phyloP scores from a whole-genome alignment of 768 basidiomycete species.

The Amanita exitialis region DNA sequence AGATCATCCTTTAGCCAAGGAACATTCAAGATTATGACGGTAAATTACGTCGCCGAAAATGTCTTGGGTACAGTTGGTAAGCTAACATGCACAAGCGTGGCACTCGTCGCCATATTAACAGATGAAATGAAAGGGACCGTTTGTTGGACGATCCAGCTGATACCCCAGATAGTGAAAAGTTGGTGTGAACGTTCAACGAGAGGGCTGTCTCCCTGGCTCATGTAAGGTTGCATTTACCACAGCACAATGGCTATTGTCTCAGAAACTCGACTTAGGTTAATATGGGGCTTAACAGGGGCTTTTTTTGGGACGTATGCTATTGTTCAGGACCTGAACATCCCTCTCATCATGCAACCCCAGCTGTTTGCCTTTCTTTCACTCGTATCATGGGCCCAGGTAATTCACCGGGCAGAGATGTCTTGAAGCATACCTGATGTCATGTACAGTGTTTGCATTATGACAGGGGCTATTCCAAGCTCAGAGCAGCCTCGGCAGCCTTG shows the following conservation, averaged over 20 bases:
- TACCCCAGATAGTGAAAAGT: constrained; percentile 71
- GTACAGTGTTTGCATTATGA: constrained; percentile 73
- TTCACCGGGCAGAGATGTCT: not conserved
- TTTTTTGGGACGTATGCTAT: constrained; percentile 65
- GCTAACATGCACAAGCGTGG: constrained; percentile 7
- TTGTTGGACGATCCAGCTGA: constrained; percentile 55
- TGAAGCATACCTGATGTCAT: not conserved
- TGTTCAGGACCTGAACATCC: constrained; percentile 57
- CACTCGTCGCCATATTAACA: not conserved
- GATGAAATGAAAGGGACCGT: constrained; percentile 35
- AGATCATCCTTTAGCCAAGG: no score
- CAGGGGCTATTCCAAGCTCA: constrained; percentile 23
- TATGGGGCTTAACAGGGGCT: constrained; percentile 51
- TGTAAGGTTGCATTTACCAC: constrained; percentile 28
- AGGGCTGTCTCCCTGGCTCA: constrained; percentile 58
- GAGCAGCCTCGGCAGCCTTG: constrained; percentile 25
- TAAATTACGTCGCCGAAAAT: constrained; percentile 50
- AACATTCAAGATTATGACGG: constrained; percentile 23
- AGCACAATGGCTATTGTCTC: not conserved
- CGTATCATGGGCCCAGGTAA: constrained; percentile 58
- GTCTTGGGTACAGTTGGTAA: constrained; percentile 59
- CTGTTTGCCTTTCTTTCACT: constrained; percentile 51
- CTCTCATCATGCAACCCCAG: constrained; percentile 61
- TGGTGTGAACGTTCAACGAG: constrained; percentile 56
- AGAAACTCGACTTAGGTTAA: constrained; percentile 24